Evolutionary conservation across 2,329 filamentous ascomycete species (phyloP).

Genomic region (Endocalyx cinctus): DNA sequence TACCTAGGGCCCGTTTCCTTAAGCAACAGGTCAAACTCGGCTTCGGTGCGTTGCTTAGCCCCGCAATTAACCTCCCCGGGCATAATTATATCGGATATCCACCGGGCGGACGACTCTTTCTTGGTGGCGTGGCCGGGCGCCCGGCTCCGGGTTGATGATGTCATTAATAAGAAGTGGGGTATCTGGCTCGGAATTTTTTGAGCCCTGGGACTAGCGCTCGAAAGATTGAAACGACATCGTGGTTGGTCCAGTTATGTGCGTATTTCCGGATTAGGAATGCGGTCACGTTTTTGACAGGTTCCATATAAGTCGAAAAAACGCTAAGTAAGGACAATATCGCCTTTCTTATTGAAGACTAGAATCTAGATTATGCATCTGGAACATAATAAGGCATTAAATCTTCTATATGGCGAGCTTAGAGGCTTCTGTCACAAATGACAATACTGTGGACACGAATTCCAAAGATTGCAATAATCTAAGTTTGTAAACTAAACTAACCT

Average conservation of each 20-base stretch:
- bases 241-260: slow-evolving; percentile 19
- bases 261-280: slow-evolving; percentile 21
- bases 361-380: no score
- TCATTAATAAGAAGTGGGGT: slow-evolving; percentile 21
- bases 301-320: neutral
- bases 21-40: slow-evolving; percentile 14
- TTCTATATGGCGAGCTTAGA: no score
- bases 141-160: slow-evolving; percentile 13
- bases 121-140: neutral
- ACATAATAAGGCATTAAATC: no score
- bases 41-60: slow-evolving; percentile 19
- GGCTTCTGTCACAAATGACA: no score
- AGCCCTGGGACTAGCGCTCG: slow-evolving; percentile 18
- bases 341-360: no score
- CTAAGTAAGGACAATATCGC: no score
- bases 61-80: slow-evolving; percentile 19
- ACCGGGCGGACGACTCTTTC: slow-evolving; percentile 17
- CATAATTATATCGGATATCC: no score
- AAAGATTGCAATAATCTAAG: no score
- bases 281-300: neutral
- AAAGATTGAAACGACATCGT: slow-evolving; percentile 19
- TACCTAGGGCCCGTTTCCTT: slow-evolving; percentile 12
- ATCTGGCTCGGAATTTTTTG: slow-evolving; percentile 10
- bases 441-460: no score
- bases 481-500: no score